Evolutionary conservation across 1,284 basidiomycete genomes (phyloP).

Genomic region (Ceraceosorus bombacis): DNA sequence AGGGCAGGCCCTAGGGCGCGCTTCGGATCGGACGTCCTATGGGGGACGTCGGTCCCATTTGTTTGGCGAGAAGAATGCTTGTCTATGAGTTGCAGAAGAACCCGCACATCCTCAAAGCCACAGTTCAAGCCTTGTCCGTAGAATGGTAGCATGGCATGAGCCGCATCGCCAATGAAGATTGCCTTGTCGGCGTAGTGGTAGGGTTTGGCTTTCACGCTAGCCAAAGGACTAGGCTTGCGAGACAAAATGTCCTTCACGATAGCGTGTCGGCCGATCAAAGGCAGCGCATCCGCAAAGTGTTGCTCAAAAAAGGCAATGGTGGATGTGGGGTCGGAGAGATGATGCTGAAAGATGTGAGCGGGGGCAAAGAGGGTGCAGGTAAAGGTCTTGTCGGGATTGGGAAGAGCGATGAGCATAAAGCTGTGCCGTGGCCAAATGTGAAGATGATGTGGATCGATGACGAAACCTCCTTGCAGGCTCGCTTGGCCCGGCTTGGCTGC

Average conservation of each 20-base stretch:
- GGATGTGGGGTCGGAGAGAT: conserved; percentile 43
- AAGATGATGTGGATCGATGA: conserved; percentile 85
- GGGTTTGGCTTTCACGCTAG: conserved; percentile 80
- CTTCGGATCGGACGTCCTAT: background rate
- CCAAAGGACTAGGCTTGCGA: conserved; percentile 80
- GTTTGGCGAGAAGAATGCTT: conserved; percentile 50
- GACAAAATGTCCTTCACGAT: conserved; percentile 65
- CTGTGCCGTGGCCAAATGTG: conserved; percentile 98
- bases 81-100: conserved; percentile 69
- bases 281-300: conserved; percentile 79
- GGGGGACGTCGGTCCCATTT: background rate
- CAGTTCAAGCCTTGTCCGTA: conserved; percentile 96
- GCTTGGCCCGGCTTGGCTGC: conserved; percentile 47
- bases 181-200: conserved; percentile 84
- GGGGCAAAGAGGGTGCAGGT: conserved; percentile 81
- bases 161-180: conserved; percentile 83
- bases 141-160: conserved; percentile 96
- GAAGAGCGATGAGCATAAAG: conserved; percentile 97
- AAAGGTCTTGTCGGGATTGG: conserved; percentile 57
- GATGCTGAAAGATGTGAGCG: conserved; percentile 62
- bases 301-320: conserved; percentile 70
- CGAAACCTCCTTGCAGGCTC: conserved; percentile 53
- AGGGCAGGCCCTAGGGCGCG: conserved; percentile 53
- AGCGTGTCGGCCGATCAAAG: conserved; percentile 69
- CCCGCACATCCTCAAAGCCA: conserved; percentile 90